Conservation (phyloP, 1,284 basidiomycete species). For the Apiotrichum laibachii region DNA sequence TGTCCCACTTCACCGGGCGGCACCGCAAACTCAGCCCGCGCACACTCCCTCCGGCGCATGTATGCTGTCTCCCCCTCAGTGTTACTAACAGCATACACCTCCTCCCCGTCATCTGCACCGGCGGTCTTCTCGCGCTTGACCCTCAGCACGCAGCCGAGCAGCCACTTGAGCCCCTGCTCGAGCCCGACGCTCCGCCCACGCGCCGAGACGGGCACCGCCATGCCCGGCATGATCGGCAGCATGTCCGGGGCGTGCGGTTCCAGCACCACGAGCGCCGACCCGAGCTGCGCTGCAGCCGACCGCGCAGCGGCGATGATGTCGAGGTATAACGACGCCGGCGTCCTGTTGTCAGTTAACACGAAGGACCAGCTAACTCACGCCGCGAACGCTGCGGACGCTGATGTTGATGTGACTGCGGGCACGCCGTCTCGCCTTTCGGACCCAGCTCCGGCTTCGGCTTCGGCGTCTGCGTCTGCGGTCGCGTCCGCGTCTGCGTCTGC, state of each 20-base stretch:
- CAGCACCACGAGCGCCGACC: conserved; percentile 30
- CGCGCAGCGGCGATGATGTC: conserved; percentile 30
- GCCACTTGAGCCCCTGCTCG: conserved; percentile 27
- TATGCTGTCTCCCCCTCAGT: not conserved
- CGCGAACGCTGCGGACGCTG: conserved; percentile 16
- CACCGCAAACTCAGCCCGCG: conserved; percentile 6
- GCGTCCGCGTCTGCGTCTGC: not conserved
- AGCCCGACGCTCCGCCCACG: conserved; percentile 28
- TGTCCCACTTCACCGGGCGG: not conserved
- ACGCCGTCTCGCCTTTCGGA: too few relatives aligned
- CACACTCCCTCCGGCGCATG: conserved; percentile 6
- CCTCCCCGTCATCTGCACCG: not conserved
- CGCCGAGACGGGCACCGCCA: conserved; percentile 17
- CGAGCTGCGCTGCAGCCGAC: conserved; percentile 27
- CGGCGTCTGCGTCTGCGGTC: conserved; percentile 1
- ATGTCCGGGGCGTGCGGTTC: conserved; percentile 31
- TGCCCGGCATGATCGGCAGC: conserved; percentile 30
- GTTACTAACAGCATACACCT: not conserved
- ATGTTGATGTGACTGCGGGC: too few relatives aligned
- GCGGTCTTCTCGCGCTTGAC: not conserved
- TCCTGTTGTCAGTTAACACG: conserved; percentile 20
- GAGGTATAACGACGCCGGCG: conserved; percentile 35
- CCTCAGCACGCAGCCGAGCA: conserved; percentile 24
- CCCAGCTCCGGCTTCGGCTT: too few relatives aligned
- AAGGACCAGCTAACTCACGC: conserved; percentile 15